Percentiles rank a stretch among this genome's conserved stretches.
These are phyloP conservation scores for Coemansia sp. DNA, from an alignment of 192 early-diverging fungal genomes.

Conservation along the genomic window DNA sequence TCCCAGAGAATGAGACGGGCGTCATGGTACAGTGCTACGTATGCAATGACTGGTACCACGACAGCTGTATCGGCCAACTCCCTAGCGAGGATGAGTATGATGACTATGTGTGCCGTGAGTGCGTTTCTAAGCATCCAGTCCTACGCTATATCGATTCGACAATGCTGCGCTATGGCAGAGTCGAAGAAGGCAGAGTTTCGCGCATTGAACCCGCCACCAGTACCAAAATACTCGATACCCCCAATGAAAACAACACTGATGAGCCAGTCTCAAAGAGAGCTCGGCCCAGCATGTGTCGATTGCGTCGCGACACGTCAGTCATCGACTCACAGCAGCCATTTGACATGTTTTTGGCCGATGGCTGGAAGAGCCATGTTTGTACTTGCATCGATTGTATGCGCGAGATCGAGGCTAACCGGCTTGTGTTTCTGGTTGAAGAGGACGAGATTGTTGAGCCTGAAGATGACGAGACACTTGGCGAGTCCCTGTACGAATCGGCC, in stretches of 20 bases:
- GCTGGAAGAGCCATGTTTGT: slow-evolving; percentile 76
- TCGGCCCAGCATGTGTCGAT: slow-evolving; percentile 18
- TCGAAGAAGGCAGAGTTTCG: slow-evolving; percentile 19
- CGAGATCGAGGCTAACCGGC: slow-evolving; percentile 47
- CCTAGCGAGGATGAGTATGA: slow-evolving; percentile 31
- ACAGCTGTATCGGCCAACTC: slow-evolving; percentile 66
- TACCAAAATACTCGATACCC: not conserved
- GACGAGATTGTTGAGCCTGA: slow-evolving; percentile 77
- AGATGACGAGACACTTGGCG: slow-evolving; percentile 67
- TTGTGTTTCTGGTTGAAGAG: slow-evolving; percentile 60
- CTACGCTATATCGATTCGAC: slow-evolving; percentile 34
- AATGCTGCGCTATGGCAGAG: slow-evolving; percentile 23
- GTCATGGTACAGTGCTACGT: slow-evolving; percentile 84
- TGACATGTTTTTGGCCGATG: slow-evolving; percentile 70
- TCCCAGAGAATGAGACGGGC: slow-evolving; percentile 67
- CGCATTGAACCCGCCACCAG: slow-evolving; percentile 1
- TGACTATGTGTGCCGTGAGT: slow-evolving; percentile 48
- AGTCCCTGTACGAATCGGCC: slow-evolving; percentile 74
- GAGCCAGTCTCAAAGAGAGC: slow-evolving; percentile 25
- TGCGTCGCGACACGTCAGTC: slow-evolving; percentile 28
- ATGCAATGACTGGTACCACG: slow-evolving; percentile 88
- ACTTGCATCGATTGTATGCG: slow-evolving; percentile 64
- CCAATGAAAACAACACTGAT: not conserved
- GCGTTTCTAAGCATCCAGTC: slow-evolving; percentile 27
- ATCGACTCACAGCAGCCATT: slow-evolving; percentile 49